Percentiles rank a stretch among this genome's conserved stretches.
These are phyloP conservation scores for Chrysanthemum lavandulifolium DNA, from an alignment of 129 eudicot genomes.

Conservation along the genomic window DNA sequence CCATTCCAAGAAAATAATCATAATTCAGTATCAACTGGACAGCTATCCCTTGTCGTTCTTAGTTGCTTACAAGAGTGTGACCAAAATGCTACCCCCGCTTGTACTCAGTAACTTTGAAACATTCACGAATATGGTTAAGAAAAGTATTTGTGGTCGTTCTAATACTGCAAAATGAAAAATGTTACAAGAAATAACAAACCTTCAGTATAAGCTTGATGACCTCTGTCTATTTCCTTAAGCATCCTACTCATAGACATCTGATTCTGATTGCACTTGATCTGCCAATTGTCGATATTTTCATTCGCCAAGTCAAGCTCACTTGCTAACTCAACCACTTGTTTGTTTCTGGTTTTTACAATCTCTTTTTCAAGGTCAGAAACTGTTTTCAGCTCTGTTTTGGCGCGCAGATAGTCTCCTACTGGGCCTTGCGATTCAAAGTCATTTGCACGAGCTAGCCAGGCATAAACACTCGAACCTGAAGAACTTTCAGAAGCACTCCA, in stretches of 20 bases:
- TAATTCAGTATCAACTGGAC: not conserved
- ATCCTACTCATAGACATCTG: constrained; percentile 52
- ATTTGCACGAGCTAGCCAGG: constrained; percentile 83
- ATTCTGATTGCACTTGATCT: constrained; percentile 54
- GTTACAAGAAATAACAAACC: constrained; percentile 36
- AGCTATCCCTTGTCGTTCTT: not conserved
- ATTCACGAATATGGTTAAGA: not conserved
- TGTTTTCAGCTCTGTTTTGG: constrained; percentile 51
- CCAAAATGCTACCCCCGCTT: not conserved
- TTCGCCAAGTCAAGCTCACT: constrained; percentile 69
- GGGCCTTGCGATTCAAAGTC: constrained; percentile 60
- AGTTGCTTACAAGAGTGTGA: not conserved
- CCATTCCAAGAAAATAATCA: too few relatives aligned
- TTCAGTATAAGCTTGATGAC: constrained; percentile 64
- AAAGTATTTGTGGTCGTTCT: not conserved
- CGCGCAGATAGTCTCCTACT: constrained; percentile 70
- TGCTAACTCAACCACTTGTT: constrained; percentile 52
- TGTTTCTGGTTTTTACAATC: constrained; percentile 38
- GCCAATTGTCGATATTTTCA: constrained; percentile 61
- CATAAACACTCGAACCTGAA: constrained; percentile 53
- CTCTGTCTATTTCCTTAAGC: constrained; percentile 68
- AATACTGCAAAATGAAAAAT: not conserved
- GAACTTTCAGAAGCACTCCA: constrained; percentile 44
- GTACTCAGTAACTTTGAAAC: not conserved
- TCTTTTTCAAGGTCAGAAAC: constrained; percentile 50